These are phyloP conservation scores for Sideroxylon spinosum DNA, from an alignment of 179 eudicot species.

Conservation along the genomic window DNA sequence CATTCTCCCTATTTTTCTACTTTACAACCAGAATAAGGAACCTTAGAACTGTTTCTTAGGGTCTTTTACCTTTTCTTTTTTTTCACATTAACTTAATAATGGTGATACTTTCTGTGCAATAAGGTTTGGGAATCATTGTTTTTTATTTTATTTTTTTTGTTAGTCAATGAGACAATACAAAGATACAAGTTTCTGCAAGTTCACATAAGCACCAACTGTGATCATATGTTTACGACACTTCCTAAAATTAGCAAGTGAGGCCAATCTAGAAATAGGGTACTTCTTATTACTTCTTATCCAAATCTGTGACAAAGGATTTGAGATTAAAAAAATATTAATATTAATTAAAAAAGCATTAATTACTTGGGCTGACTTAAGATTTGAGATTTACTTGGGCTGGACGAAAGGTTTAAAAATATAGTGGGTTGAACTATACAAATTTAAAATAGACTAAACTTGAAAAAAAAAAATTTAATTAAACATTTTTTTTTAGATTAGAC, in stretches of 20 bases:
- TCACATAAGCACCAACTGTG: constrained; percentile 51
- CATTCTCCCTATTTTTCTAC: no score
- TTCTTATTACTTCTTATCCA: constrained; percentile 72
- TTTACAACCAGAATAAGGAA: no score
- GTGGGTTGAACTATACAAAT: no score
- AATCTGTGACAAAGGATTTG: constrained; percentile 43
- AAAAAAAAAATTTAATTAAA: no score
- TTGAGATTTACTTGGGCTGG: no score
- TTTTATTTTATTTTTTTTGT: not conserved
- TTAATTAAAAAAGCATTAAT: no score
- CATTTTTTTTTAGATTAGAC: no score
- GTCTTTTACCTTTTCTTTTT: not conserved
- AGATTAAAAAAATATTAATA: no score
- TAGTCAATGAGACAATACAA: no score
- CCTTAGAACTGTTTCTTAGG: not conserved
- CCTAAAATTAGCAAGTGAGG: constrained; percentile 48
- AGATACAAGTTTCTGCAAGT: constrained; percentile 64
- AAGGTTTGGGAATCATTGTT: constrained; percentile 1
- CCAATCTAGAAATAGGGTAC: constrained; percentile 49
- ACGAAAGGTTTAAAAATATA: no score
- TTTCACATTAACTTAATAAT: not conserved
- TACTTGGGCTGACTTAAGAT: no score
- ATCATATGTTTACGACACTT: constrained; percentile 69
- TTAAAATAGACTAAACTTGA: no score
- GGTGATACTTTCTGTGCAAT: not conserved